Conservation (phyloP, 139 green algal species). For the Picochlorum sp. region DNA sequence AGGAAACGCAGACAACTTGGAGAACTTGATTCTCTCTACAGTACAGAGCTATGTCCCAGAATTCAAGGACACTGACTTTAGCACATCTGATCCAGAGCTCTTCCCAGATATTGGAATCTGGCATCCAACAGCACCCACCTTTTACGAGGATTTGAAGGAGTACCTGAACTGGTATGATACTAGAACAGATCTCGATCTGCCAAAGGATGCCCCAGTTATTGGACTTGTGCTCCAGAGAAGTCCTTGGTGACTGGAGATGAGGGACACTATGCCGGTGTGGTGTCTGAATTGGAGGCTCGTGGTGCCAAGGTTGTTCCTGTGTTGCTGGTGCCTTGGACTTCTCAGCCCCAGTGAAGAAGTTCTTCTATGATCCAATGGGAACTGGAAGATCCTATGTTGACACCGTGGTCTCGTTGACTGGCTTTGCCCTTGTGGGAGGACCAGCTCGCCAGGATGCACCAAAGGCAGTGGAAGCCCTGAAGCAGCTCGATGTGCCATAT, state of each 20-base stretch:
- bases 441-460: slow-evolving; percentile 91
- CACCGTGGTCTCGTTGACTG: slow-evolving; percentile 85
- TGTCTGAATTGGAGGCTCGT: slow-evolving; percentile 85
- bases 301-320: slow-evolving; percentile 92
- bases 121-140: slow-evolving; percentile 78
- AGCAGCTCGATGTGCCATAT: slow-evolving; percentile 94
- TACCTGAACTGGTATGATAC: slow-evolving; percentile 99
- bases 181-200: slow-evolving; percentile 80
- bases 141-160: slow-evolving; percentile 98
- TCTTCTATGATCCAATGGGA: slow-evolving; percentile 96
- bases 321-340: slow-evolving; percentile 97
- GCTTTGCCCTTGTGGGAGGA: slow-evolving; percentile 95
- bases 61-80: slow-evolving; percentile 69
- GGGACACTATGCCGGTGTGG: slow-evolving; percentile 88
- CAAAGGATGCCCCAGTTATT: slow-evolving; percentile 79
- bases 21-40: slow-evolving; percentile 94
- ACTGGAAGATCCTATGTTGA: slow-evolving; percentile 72
- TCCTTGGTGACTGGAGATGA: slow-evolving; percentile 96
- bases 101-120: slow-evolving; percentile 97
- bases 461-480: slow-evolving; percentile 92
- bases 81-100: slow-evolving; percentile 71
- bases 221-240: slow-evolving; percentile 95
- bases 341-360: slow-evolving; percentile 90
- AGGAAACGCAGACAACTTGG: slow-evolving; percentile 92
- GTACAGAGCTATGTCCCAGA: slow-evolving; percentile 76